These are phyloP conservation scores for Collariella sp. DNA, from an alignment of 495 filamentous ascomycete species.

Conservation along the genomic window DNA sequence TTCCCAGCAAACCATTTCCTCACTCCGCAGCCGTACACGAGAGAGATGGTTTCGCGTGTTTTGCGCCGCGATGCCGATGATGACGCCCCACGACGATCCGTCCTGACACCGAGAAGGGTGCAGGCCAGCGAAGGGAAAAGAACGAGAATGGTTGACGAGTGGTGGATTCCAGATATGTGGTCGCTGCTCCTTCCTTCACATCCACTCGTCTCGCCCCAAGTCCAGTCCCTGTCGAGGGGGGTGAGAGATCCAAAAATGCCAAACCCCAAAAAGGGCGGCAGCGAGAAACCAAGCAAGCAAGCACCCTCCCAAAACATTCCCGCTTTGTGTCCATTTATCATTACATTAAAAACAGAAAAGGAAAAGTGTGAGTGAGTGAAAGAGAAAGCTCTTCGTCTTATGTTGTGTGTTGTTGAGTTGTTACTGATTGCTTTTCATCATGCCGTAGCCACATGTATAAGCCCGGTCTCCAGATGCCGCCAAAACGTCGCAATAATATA, in stretches of 20 bases:
- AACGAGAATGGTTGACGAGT: too few species aligned
- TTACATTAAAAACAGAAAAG: conserved; percentile 6
- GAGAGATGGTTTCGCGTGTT: too few species aligned
- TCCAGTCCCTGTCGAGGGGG: background rate
- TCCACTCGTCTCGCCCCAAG: background rate
- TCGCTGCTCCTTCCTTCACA: background rate
- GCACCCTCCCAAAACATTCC: background rate
- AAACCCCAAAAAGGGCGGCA: background rate
- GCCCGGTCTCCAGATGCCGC: background rate
- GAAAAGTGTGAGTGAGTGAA: conserved; percentile 2
- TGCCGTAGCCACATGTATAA: conserved; percentile 8
- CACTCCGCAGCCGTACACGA: too few species aligned
- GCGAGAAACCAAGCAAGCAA: background rate
- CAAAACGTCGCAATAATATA: background rate
- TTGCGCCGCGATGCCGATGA: too few species aligned
- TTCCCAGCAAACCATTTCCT: too few species aligned
- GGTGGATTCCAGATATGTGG: background rate
- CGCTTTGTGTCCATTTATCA: conserved; percentile 7
- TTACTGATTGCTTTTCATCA: conserved; percentile 3
- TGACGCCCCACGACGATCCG: too few species aligned
- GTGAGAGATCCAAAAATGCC: background rate
- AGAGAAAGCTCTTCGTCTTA: background rate
- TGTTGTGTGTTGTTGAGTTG: background rate
- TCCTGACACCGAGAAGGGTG: too few species aligned
- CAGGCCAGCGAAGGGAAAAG: too few species aligned